These are phyloP conservation scores for Suillus americanus DNA, from an alignment of 768 basidiomycete species.

Conservation along the genomic window DNA sequence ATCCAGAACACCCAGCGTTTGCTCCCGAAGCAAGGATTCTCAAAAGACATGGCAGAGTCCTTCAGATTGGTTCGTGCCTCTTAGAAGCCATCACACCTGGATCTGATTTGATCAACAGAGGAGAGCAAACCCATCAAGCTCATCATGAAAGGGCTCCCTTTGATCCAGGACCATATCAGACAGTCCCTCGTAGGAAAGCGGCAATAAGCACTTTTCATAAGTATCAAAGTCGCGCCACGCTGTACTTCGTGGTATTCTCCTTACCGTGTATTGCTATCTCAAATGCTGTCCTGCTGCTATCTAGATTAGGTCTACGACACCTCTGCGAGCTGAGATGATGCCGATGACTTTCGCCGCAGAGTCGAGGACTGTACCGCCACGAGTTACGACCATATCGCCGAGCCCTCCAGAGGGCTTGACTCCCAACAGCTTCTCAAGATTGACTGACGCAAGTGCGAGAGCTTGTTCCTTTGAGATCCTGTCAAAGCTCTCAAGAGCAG, in stretches of 20 bases:
- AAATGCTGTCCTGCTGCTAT: neutral
- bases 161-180: slow-evolving; percentile 58
- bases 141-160: slow-evolving; percentile 64
- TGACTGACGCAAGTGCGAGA: slow-evolving; percentile 51
- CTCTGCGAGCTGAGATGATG: slow-evolving; percentile 48
- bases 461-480: slow-evolving; percentile 46
- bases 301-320: slow-evolving; percentile 51
- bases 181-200: slow-evolving; percentile 16
- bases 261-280: slow-evolving; percentile 2
- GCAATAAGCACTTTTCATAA: neutral
- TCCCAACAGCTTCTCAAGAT: slow-evolving; percentile 49
- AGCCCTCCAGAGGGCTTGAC: slow-evolving; percentile 21
- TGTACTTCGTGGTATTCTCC: neutral
- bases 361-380: slow-evolving; percentile 53
- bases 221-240: neutral
- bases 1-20: slow-evolving; percentile 56
- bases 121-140: slow-evolving; percentile 75
- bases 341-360: slow-evolving; percentile 49
- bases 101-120: slow-evolving; percentile 37
- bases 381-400: slow-evolving; percentile 57
- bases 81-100: neutral
- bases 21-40: slow-evolving; percentile 39
- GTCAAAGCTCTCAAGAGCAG: slow-evolving; percentile 39
- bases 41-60: slow-evolving; percentile 64
- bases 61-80: slow-evolving; percentile 55